Evolutionary conservation across 2,329 filamentous ascomycete genomes (phyloP).

Genomic region (Polychaeton citri): DNA sequence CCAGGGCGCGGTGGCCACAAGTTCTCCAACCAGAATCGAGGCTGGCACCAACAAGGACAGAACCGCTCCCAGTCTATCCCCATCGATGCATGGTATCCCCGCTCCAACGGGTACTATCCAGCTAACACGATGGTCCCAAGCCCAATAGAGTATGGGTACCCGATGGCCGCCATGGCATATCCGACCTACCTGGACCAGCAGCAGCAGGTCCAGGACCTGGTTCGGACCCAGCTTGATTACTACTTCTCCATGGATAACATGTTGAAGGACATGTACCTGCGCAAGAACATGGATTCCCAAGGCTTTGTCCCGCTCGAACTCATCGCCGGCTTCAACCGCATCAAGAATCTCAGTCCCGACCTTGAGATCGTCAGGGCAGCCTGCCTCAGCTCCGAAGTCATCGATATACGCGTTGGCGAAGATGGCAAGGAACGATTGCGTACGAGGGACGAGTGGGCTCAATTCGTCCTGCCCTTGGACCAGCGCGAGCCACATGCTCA

Average conservation of each 20-base stretch:
- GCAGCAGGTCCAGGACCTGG: constrained; percentile 40
- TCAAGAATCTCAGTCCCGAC: constrained; percentile 60
- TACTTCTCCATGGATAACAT: constrained; percentile 96
- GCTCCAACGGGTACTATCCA: not conserved
- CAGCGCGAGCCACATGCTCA: constrained; percentile 62
- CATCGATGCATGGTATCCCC: constrained; percentile 37
- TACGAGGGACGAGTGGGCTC: constrained; percentile 60
- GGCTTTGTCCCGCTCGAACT: constrained; percentile 75
- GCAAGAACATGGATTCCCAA: constrained; percentile 86
- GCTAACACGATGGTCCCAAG: constrained; percentile 34
- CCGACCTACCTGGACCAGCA: constrained; percentile 45
- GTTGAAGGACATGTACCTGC: constrained; percentile 80
- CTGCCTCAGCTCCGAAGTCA: constrained; percentile 55
- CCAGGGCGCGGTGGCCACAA: constrained; percentile 17
- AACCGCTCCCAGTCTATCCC: constrained; percentile 51
- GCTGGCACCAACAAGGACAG: constrained; percentile 31
- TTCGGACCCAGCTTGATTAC: constrained; percentile 58
- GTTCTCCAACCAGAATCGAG: constrained; percentile 17
- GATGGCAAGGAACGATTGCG: constrained; percentile 72
- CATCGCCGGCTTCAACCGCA: constrained; percentile 75
- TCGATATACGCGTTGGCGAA: constrained; percentile 63
- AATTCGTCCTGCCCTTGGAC: constrained; percentile 60
- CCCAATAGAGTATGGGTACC: constrained; percentile 33
- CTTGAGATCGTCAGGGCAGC: constrained; percentile 60
- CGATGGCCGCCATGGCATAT: constrained; percentile 38